These are phyloP conservation scores for Dionaea muscipula DNA, from an alignment of 179 eudicot species.

Conservation along the genomic window DNA sequence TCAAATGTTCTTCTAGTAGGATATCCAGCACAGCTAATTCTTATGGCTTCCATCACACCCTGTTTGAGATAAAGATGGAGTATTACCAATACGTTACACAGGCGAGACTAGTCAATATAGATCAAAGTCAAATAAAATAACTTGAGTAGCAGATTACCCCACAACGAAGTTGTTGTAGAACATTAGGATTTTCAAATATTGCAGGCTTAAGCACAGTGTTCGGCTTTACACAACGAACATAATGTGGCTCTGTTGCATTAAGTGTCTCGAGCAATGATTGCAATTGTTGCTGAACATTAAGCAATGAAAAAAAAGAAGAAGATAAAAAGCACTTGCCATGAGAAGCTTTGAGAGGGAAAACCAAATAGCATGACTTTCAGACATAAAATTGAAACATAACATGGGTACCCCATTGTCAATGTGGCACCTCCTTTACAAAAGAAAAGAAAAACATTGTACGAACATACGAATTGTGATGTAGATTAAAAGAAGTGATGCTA, in stretches of 20 bases:
- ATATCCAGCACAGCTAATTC: conserved; percentile 91
- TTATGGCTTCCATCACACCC: conserved; percentile 97
- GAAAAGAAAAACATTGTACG: conserved; percentile 1
- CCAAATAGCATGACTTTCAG: background rate
- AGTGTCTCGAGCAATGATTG: conserved; percentile 85
- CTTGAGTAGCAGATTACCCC: conserved; percentile 41
- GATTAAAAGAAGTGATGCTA: background rate
- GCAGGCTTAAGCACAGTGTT: conserved; percentile 82
- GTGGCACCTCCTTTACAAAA: too few species aligned
- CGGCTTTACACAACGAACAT: conserved; percentile 88
- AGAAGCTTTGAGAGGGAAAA: background rate
- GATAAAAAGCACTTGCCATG: too few species aligned
- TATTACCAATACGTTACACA: conserved; percentile 1
- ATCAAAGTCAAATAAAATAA: conserved; percentile 1
- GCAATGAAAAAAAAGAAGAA: conserved; percentile 6
- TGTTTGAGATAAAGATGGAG: conserved; percentile 16
- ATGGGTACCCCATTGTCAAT: too few species aligned
- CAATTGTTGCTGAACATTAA: conserved; percentile 63
- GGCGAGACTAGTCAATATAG: background rate
- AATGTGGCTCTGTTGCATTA: conserved; percentile 81
- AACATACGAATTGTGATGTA: background rate
- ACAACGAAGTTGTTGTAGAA: conserved; percentile 81
- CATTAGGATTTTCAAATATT: conserved; percentile 69
- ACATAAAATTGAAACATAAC: too few species aligned
- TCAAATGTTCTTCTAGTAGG: conserved; percentile 71